Evolutionary conservation across 75 land plant species (phyloP).

Genomic region (Picea glauca): DNA sequence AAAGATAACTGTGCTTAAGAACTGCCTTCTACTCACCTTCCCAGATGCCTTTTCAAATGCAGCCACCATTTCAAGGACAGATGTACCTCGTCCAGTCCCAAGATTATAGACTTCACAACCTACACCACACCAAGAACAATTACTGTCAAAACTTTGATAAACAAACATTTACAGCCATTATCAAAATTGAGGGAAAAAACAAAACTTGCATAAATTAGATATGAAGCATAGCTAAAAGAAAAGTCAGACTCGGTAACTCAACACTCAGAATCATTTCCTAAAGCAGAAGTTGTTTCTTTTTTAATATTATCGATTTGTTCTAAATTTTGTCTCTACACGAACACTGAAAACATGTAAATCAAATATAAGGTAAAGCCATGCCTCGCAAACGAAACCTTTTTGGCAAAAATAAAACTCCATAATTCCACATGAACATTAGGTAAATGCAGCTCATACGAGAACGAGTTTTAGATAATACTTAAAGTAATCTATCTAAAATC

Average conservation of each 20-base stretch:
- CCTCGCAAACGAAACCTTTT: no score
- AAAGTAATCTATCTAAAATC: no score
- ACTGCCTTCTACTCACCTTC: constrained; percentile 39
- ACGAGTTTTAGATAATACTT: no score
- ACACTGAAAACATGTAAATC: no score
- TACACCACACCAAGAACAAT: constrained; percentile 12
- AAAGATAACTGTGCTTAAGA: background rate
- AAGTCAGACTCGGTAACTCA: background rate
- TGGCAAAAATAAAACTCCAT: no score
- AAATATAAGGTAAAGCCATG: no score
- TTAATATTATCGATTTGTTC: background rate
- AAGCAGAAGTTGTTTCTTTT: background rate
- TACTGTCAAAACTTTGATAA: background rate
- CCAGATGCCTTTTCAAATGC: constrained; percentile 93
- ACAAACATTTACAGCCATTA: background rate
- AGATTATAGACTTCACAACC: constrained; percentile 85
- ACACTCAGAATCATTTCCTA: background rate
- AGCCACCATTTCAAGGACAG: constrained; percentile 86
- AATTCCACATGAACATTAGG: no score
- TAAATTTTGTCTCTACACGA: no score
- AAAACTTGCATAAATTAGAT: background rate
- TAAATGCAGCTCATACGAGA: no score
- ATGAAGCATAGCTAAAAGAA: background rate
- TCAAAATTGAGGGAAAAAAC: background rate
- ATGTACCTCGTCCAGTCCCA: constrained; percentile 85